Base-by-base conservation (phyloP, 345 rosid genomes). In the Bretschneidera sinensis region DNA sequence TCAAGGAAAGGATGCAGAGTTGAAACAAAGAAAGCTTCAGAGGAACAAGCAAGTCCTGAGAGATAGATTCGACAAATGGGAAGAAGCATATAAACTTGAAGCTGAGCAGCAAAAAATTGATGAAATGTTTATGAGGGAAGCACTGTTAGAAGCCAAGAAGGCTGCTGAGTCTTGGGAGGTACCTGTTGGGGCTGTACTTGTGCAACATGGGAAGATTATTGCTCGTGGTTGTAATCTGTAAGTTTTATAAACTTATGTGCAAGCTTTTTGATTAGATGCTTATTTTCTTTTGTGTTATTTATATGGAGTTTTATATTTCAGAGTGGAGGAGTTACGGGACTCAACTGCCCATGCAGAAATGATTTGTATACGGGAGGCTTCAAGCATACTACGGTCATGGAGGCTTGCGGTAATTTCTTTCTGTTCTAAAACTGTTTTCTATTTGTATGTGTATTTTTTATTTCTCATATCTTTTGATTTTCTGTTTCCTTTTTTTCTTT, bases 131-230 rank as follows among this genome's bases (percentile, higher is more conserved):
- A 90, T 94, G 99, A 85, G 81, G 72, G 99, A 94, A 78, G 99
- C 99, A 1, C 60, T 94, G 31, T 51, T 79, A 57, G 99, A 94
- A 85, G 97, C 97, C 64, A 83, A 85, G 65, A 90, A 88, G 73
- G 99, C 99, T 57, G 95, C 87, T 63, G 97, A 94, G 78, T 66
- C 78, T 17, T 94, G 99, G 99, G 99, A 94, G 71, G 99, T 94
- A 51, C 99, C 97, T 57, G 95, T 90, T 18, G 99, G 99, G 43
- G 97, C 97, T 43, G 95, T 94, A 54, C 76, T 94, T 62, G 99
- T 94, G 62, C 96, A 88, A 61, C 74, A 81, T 22, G 97, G 97
- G 67, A 86, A 86, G 74, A 85, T 94, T 21, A 79, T 94, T 51
- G 91, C 99, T 51, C 96, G 99, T 47, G 99, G 99, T 43, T 75